These are phyloP conservation scores for Pyronema domesticum DNA, from an alignment of 495 filamentous ascomycete species.

Conservation along the genomic window DNA sequence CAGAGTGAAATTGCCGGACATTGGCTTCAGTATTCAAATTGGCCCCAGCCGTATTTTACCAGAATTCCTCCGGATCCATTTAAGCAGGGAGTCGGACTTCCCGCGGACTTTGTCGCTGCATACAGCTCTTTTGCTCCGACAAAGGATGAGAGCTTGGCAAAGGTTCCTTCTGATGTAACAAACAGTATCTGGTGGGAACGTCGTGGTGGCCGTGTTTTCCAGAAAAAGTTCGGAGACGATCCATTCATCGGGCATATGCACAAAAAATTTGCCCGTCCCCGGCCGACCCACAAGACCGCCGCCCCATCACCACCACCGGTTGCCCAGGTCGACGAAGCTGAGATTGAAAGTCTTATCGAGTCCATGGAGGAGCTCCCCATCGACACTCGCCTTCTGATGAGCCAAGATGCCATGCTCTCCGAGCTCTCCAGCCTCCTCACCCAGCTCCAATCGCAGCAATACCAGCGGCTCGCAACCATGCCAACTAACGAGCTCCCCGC, in stretches of 20 bases:
- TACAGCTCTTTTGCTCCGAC: constrained; percentile 58
- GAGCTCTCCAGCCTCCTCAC: constrained; percentile 51
- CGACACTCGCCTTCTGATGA: constrained; percentile 21
- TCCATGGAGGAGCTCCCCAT: constrained; percentile 27
- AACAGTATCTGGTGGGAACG: constrained; percentile 51
- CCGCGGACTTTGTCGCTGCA: constrained; percentile 26
- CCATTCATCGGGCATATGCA: constrained; percentile 11
- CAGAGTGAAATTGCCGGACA: constrained; percentile 27
- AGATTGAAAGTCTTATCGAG: constrained; percentile 15
- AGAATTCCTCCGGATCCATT: constrained; percentile 13
- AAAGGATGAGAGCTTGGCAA: constrained; percentile 43
- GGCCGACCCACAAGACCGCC: not conserved
- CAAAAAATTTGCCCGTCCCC: constrained; percentile 1
- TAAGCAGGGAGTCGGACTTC: constrained; percentile 14
- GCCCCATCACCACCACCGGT: not conserved
- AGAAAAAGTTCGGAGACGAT: constrained; percentile 26
- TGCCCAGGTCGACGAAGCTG: constrained; percentile 9
- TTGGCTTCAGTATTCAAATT: constrained; percentile 34
- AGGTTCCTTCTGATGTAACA: constrained; percentile 41
- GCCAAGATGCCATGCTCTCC: constrained; percentile 22
- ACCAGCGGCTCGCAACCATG: constrained; percentile 34
- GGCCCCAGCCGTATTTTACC: constrained; percentile 4
- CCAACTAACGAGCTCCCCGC: constrained; percentile 7
- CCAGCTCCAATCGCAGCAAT: constrained; percentile 50
- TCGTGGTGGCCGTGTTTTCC: constrained; percentile 37